Percentiles rank a stretch among this genome's conserved stretches.
These are phyloP conservation scores for Apiospora saccharicola DNA, from an alignment of 2,329 filamentous ascomycete species.

Conservation along the genomic window DNA sequence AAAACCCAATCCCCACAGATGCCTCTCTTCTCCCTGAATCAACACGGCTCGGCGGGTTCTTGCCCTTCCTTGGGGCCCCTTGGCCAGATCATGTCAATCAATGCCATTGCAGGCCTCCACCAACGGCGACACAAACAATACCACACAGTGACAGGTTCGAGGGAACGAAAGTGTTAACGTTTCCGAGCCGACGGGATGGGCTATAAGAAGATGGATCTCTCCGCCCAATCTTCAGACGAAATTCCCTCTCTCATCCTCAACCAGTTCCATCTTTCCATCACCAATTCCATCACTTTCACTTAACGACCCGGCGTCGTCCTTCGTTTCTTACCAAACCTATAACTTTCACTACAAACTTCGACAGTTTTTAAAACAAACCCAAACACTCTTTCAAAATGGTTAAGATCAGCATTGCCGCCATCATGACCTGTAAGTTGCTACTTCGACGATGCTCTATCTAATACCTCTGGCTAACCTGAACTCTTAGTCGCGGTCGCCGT, in stretches of 20 bases:
- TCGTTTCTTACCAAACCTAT: conserved; percentile 28
- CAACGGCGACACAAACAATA: neutral
- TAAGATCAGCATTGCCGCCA: conserved; percentile 40
- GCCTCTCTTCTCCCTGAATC: neutral
- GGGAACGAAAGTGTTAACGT: neutral
- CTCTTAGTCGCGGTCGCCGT: conserved; percentile 40
- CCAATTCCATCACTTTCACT: neutral
- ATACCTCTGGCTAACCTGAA: conserved; percentile 26
- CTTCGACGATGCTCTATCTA: neutral
- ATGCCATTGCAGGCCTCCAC: neutral
- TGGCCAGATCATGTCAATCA: conserved; percentile 9
- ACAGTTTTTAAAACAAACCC: conserved; percentile 22
- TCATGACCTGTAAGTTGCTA: conserved; percentile 40
- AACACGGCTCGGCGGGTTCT: neutral
- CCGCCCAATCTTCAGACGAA: conserved; percentile 11
- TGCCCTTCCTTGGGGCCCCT: neutral
- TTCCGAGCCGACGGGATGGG: neutral
- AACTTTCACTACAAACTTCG: conserved; percentile 26
- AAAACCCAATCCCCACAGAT: conserved; percentile 6
- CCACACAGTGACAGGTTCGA: neutral
- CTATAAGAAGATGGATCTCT: conserved; percentile 6
- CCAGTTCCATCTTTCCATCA: neutral
- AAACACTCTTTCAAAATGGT: conserved; percentile 43
- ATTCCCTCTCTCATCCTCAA: conserved; percentile 18
- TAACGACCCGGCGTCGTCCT: conserved; percentile 33